Base-by-base conservation (phyloP, 306 rosid species). In the Clitoria ternatea region DNA sequence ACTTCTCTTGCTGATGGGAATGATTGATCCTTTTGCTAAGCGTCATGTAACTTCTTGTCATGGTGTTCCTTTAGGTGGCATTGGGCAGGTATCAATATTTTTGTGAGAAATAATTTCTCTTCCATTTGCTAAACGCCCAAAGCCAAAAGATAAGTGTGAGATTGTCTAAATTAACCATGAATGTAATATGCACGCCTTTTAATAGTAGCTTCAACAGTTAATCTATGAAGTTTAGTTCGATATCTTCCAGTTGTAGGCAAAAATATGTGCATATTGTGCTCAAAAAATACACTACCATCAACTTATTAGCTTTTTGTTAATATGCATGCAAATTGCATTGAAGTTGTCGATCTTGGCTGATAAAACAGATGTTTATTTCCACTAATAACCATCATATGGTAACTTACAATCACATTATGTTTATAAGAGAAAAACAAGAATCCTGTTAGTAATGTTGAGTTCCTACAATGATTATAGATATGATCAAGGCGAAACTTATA, bases 21-120 rank as follows among this genome's bases (percentile, higher is more conserved):
- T 79, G 45, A 84, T 90, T 3, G 79, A 93, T 88, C 97, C 93
- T 57, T 93, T 93, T 80, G 24, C 75, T 40, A 90, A 75, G 83
- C 92, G 72, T 57, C 54, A 36, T 32, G 45, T 80, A 56, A 87
- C 96, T 39, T 85, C 86, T 76, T 53, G 39, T 83, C 97, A 93
- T 47, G 97, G 89, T 43, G 84, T 90, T 60, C 98, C 98, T 61
- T 68, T 93, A 53, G 98, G 98, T 68, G 98, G 98, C 33, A 78
- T 93, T 65, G 98, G 98, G 98, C 85, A 81, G 45, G 85, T 81
- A 44, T n/a, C 68, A 59, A 63, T 74, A 30, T 35, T 19, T 66
- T 24, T 23, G 7, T 60, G 11, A 70, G 44, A 13, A 24, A 23
- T 10, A 14, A 63, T 56, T 76, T 44, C 14, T 68, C 64, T 66